Evolutionary conservation across 768 basidiomycete species (phyloP).

Genomic region (Phaffia tasmanica): DNA sequence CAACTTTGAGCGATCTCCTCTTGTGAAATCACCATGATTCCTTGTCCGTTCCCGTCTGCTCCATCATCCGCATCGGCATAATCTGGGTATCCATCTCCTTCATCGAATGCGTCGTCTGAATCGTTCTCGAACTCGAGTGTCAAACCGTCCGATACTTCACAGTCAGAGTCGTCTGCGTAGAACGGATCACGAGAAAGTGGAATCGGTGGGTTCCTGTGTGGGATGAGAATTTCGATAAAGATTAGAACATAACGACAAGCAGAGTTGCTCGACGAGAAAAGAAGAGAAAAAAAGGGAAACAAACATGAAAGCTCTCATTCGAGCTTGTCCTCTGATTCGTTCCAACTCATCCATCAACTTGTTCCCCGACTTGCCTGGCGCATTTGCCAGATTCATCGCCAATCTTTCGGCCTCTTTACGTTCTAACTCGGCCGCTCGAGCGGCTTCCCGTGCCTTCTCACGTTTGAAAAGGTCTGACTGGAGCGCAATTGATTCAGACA

Average conservation of each 20-base stretch:
- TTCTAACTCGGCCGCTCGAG: background rate
- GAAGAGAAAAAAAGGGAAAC: background rate
- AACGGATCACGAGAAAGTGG: conserved; percentile 16
- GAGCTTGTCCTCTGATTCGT: conserved; percentile 12
- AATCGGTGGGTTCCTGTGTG: background rate
- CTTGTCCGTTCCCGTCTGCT: conserved; percentile 8
- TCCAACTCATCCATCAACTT: conserved; percentile 14
- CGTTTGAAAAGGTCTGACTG: conserved; percentile 14
- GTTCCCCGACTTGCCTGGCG: background rate
- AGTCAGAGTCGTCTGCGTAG: conserved; percentile 1
- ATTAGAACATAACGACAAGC: background rate
- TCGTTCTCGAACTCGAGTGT: background rate
- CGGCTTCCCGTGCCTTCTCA: background rate
- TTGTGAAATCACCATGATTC: conserved; percentile 12
- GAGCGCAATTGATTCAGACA: conserved; percentile 11
- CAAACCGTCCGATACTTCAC: background rate
- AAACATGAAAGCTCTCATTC: conserved; percentile 21
- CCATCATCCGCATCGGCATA: background rate
- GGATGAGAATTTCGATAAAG: background rate
- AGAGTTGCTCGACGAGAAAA: background rate
- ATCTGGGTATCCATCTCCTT: background rate
- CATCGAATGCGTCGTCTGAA: background rate
- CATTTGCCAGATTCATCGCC: background rate
- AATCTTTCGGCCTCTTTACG: conserved; percentile 7
- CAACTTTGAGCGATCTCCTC: conserved; percentile 11